Conservation (phyloP, 108 stramenopile species). For the Nitzschia sp. region DNA sequence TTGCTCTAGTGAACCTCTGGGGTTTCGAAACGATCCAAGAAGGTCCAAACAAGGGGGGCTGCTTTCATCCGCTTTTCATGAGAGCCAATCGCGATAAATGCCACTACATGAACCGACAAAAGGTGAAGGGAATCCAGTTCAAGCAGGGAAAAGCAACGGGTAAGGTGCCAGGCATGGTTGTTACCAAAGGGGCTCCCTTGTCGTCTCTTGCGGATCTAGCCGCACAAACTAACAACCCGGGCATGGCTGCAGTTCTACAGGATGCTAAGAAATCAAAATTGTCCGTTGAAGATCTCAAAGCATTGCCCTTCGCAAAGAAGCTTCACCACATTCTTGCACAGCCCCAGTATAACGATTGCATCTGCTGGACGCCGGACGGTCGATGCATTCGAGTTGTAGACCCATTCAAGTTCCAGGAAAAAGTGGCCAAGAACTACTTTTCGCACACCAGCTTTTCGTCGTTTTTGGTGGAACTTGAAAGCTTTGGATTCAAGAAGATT, state of each 20-base stretch:
- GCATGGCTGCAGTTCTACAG: not conserved
- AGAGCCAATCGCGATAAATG: conserved; percentile 17
- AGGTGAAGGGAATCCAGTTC: conserved; percentile 9
- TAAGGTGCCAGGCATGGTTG: not conserved
- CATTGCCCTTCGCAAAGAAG: conserved; percentile 12
- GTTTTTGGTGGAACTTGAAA: conserved; percentile 18
- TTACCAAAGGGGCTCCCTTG: not conserved
- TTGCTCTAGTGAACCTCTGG: conserved; percentile 18
- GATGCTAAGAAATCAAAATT: not conserved
- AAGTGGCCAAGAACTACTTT: conserved; percentile 6
- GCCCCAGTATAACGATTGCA: not conserved
- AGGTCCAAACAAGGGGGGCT: conserved; percentile 20
- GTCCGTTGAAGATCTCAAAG: conserved; percentile 1
- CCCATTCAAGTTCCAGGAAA: conserved; percentile 21
- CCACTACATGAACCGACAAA: conserved; percentile 25
- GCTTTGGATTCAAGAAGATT: conserved; percentile 25
- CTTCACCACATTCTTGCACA: conserved; percentile 10
- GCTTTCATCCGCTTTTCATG: conserved; percentile 22
- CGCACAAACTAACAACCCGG: not conserved
- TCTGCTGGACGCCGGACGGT: conserved; percentile 23
- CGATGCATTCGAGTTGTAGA: conserved; percentile 17
- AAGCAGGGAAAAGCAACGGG: not conserved
- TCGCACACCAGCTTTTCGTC: conserved; percentile 17
- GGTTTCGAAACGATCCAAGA: conserved; percentile 20
- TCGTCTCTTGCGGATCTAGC: conserved; percentile 9